A percentile compares a stretch with the other conserved stretches of the same genome.
Conservation (phyloP, 768 basidiomycete species). For the Russula lepida region DNA sequence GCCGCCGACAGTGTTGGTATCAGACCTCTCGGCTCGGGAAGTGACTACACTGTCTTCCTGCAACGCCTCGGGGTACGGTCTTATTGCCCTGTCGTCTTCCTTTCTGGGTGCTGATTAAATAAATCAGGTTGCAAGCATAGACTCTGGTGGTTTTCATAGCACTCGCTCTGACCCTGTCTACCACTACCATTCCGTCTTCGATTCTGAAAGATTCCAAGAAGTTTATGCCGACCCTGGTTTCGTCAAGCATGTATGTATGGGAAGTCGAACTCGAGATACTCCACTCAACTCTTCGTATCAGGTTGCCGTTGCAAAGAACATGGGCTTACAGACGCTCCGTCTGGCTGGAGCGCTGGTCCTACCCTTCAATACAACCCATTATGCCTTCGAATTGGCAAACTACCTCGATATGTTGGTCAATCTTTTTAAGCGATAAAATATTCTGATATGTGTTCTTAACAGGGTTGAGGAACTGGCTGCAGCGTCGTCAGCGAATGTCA, state of each 20-base stretch:
- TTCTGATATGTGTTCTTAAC: neutral
- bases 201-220: constrained; percentile 51
- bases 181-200: constrained; percentile 56
- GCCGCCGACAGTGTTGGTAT: constrained; percentile 35
- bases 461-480: constrained; percentile 41
- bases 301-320: constrained; percentile 51
- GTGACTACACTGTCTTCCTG: constrained; percentile 89
- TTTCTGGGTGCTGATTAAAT: constrained; percentile 26
- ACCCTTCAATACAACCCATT: constrained; percentile 64
- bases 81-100: constrained; percentile 17
- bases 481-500: neutral
- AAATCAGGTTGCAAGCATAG: constrained; percentile 29
- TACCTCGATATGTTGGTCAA: constrained; percentile 45
- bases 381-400: constrained; percentile 42
- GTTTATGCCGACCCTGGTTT: constrained; percentile 59
- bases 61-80: constrained; percentile 60
- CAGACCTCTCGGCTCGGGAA: constrained; percentile 68
- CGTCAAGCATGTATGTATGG: constrained; percentile 40
- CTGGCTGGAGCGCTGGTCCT: constrained; percentile 46
- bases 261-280: neutral
- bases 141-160: constrained; percentile 30
- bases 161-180: constrained; percentile 42
- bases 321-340: constrained; percentile 48
- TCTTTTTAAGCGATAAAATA: neutral
- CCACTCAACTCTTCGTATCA: constrained; percentile 18